These are phyloP conservation scores for Acmispon strigosus DNA, from an alignment of 306 rosid genomes.

Conservation along the genomic window DNA sequence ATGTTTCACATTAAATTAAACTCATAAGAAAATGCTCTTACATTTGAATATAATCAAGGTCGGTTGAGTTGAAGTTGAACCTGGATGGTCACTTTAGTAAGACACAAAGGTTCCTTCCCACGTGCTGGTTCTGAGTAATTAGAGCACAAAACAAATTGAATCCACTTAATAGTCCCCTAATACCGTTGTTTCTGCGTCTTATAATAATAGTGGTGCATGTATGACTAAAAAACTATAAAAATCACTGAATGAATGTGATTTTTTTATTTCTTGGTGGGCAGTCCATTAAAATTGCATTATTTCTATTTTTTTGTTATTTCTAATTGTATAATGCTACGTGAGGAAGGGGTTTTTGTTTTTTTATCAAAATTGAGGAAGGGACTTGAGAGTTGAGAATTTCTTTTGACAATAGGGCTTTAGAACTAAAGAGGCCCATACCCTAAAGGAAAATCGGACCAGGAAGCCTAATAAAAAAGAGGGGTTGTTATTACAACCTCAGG, in stretches of 20 bases:
- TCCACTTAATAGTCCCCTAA: slow-evolving; percentile 16
- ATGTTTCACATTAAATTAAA: too few relatives aligned
- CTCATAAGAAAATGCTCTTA: background rate
- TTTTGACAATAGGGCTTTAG: too few relatives aligned
- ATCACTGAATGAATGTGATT: background rate
- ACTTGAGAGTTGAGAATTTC: background rate
- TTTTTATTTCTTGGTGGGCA: slow-evolving; percentile 11
- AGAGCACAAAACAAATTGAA: slow-evolving; percentile 23
- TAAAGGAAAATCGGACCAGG: too few relatives aligned
- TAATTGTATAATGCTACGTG: background rate
- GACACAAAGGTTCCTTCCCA: slow-evolving; percentile 29
- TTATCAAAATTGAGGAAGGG: background rate
- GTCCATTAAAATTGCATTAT: slow-evolving; percentile 23
- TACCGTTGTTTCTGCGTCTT: background rate
- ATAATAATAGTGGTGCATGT: slow-evolving; percentile 13
- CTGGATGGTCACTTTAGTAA: background rate
- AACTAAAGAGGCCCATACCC: too few relatives aligned
- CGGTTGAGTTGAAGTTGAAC: slow-evolving; percentile 16
- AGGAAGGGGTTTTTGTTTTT: background rate
- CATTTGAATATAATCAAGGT: slow-evolving; percentile 1
- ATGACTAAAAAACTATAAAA: slow-evolving; percentile 11
- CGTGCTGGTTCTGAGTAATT: slow-evolving; percentile 26
- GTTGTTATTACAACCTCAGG: too few relatives aligned
- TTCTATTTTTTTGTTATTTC: background rate
- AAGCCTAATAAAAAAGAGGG: too few relatives aligned